Evolutionary conservation across 2,329 filamentous ascomycete species (phyloP).

Genomic region (Raffaelea ambrosiae): DNA sequence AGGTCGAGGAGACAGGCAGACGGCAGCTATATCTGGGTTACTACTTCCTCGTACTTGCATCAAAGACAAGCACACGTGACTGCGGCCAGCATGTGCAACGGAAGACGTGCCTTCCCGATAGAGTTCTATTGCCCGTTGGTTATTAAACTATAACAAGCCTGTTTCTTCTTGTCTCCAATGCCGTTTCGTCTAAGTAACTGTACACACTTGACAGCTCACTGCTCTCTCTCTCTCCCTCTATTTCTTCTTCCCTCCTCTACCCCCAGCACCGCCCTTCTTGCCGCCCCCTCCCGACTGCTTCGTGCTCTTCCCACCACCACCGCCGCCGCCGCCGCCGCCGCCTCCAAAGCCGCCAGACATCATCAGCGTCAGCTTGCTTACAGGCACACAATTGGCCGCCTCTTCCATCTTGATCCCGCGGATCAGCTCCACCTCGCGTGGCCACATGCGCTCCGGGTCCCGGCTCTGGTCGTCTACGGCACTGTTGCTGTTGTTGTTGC

Average conservation of each 20-base stretch:
- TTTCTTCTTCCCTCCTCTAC: conserved; percentile 2
- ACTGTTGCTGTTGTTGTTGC: conserved; percentile 23
- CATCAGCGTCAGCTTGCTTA: conserved; percentile 73
- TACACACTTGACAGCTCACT: too few relatives aligned
- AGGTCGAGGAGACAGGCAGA: too few relatives aligned
- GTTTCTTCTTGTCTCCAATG: too few relatives aligned
- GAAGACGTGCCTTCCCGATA: too few relatives aligned
- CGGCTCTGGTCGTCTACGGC: conserved; percentile 51
- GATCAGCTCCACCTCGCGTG: conserved; percentile 76
- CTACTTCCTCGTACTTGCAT: too few relatives aligned
- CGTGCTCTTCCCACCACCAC: conserved; percentile 30
- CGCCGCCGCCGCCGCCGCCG: conserved; percentile 27
- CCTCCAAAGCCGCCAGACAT: conserved; percentile 46
- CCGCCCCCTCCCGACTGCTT: background rate
- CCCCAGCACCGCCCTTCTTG: background rate
- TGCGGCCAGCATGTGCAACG: too few relatives aligned
- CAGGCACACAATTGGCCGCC: conserved; percentile 70
- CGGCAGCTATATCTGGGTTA: too few relatives aligned
- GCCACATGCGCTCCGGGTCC: conserved; percentile 72
- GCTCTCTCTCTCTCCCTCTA: too few relatives aligned
- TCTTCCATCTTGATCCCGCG: conserved; percentile 75
- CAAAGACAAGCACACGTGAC: too few relatives aligned
- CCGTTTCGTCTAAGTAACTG: too few relatives aligned
- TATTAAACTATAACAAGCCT: too few relatives aligned
- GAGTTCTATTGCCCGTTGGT: too few relatives aligned